Evolutionary conservation across 1,139 yeast species (phyloP), one percentile per base, ranked within the genome.

Genomic region (Taphrina betulina): DNA sequence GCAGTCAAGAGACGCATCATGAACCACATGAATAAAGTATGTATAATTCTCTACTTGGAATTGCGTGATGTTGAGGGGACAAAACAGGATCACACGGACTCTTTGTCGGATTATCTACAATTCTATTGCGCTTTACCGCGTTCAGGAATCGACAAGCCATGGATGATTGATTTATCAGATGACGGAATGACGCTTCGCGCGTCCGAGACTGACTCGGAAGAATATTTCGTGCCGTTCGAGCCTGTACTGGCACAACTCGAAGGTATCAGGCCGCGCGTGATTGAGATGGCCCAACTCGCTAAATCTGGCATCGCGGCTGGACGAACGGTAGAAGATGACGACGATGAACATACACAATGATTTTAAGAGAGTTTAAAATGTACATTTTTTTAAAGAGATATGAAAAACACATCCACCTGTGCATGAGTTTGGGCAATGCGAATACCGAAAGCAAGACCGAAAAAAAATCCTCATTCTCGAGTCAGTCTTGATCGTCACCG

Each of bases 21-120:
- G 41, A 33, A 22, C 23, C 54, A 50, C 40, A 50, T 50, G 54
- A 50, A 50, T 29, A 33, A 50, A 36, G 54, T 50, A 17, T 5
- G 34, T 38, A 5, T 12, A 12, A 23, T 26, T 26, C 31, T 12
- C n/a, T n/a, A n/a, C n/a, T 10, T 8, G 22, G 5, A 22, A 3
- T 10, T 17, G 5, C 5, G 19, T 24, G 16, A 7, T 17, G 12
- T 20, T n/a, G n/a, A 37, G 12, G n/a, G 12, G 26, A 28, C 31
- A 28, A n/a, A n/a, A 23, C 26, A 50, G 54, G 46, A 50, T 33
- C 54, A 50, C 29, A 23, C 36, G 14, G 38, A 40, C 33, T 24
- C 43, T 17, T 28, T 50, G 29, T 40, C 54, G 8, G 22, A 23
- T 2, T 50, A 50, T 17, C 46, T 50, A 41, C 54, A 33, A 35